These are phyloP conservation scores for Pythium oligandrum DNA, from an alignment of 352 stramenopile genomes.

Conservation along the genomic window DNA sequence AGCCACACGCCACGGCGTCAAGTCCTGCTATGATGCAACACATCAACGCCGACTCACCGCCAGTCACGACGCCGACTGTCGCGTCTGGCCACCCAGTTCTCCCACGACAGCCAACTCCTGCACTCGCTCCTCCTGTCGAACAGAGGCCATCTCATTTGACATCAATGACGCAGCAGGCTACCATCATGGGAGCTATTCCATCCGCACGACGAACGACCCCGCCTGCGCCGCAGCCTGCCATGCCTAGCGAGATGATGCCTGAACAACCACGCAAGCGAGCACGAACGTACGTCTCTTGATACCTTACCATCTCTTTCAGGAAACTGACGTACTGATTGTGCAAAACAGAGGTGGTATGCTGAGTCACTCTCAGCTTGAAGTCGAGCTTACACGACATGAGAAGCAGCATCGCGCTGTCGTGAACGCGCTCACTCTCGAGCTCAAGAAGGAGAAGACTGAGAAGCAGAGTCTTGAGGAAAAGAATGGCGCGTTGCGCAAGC, in stretches of 20 bases:
- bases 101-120: no score
- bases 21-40: no score
- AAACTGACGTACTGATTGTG: no score
- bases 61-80: no score
- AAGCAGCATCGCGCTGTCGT: constrained; percentile 35
- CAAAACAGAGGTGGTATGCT: constrained; percentile 1
- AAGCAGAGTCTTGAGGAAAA: constrained; percentile 55
- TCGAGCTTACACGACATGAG: constrained; percentile 25
- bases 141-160: no score
- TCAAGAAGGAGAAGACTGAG: constrained; percentile 53
- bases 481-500: constrained; percentile 59
- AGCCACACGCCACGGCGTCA: background rate
- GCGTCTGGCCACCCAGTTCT: no score
- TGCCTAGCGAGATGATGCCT: background rate
- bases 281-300: constrained; percentile 29
- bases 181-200: no score
- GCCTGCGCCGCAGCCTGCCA: background rate
- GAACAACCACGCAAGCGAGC: constrained; percentile 37
- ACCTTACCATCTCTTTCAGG: background rate
- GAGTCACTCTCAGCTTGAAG: background rate
- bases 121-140: no score
- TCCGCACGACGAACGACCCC: no score
- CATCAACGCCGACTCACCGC: no score
- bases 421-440: constrained; percentile 43
- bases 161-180: no score